These are phyloP conservation scores for Fusarium sp. DNA, from an alignment of 2,329 filamentous ascomycete genomes.

Conservation along the genomic window DNA sequence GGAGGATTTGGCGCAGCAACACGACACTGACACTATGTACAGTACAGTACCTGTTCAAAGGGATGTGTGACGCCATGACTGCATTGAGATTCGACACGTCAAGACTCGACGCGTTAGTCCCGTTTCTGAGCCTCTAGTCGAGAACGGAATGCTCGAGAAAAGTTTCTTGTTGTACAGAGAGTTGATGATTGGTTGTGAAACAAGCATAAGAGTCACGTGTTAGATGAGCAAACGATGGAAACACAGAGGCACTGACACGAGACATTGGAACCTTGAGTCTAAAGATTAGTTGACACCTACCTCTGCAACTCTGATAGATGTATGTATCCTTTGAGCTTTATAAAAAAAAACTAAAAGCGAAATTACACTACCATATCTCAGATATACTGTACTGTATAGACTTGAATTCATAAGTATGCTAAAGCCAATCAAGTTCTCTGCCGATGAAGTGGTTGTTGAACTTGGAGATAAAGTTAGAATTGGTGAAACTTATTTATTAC, in stretches of 20 bases:
- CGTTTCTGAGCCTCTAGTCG: slow-evolving; percentile 8
- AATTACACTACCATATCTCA: too few species aligned
- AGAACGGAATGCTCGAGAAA: slow-evolving; percentile 30
- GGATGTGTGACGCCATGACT: slow-evolving; percentile 27
- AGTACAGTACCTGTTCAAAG: background rate
- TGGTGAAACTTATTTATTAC: background rate
- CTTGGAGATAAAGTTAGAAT: background rate
- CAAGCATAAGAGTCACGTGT: slow-evolving; percentile 4
- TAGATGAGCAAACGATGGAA: background rate
- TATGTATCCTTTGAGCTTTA: background rate
- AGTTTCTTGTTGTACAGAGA: slow-evolving; percentile 2
- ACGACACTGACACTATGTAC: background rate
- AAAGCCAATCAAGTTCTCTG: background rate
- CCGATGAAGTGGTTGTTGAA: background rate
- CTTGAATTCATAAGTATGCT: too few species aligned
- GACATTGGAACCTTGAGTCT: background rate
- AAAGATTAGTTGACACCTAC: background rate
- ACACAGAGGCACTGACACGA: background rate
- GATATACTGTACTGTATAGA: too few species aligned
- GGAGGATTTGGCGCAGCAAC: too few species aligned
- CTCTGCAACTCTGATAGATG: too few species aligned
- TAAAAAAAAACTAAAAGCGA: too few species aligned
- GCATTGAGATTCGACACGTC: slow-evolving; percentile 24
- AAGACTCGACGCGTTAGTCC: slow-evolving; percentile 17
- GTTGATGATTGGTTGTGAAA: background rate